Percentiles rank a stretch among this genome's conserved stretches.
Conservation (phyloP, 805 yeast species). For the Diddensiella caesifluorescens region DNA sequence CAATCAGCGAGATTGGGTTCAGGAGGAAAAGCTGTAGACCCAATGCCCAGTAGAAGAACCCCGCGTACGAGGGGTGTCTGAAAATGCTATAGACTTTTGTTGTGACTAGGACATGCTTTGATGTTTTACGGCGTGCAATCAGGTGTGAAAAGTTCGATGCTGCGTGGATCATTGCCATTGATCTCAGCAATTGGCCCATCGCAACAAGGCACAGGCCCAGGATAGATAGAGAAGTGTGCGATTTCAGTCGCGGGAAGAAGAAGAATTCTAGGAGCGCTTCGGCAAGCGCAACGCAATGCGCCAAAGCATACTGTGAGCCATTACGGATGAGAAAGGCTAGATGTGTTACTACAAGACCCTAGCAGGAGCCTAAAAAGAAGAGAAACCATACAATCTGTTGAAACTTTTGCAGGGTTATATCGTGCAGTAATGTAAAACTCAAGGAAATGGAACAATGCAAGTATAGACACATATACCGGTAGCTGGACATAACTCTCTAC, state of each 20-base stretch:
- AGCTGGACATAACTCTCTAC: slow-evolving; percentile 23
- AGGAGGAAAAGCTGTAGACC: slow-evolving; percentile 72
- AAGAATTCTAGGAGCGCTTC: slow-evolving; percentile 45
- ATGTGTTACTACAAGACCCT: background rate
- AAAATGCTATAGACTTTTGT: slow-evolving; percentile 59
- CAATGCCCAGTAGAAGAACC: slow-evolving; percentile 89
- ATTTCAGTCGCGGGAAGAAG: slow-evolving; percentile 38
- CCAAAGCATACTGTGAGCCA: slow-evolving; percentile 52
- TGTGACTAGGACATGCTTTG: slow-evolving; percentile 64
- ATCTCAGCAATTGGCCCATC: slow-evolving; percentile 63
- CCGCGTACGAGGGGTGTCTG: slow-evolving; percentile 89
- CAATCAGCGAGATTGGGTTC: slow-evolving; percentile 54
- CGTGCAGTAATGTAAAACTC: slow-evolving; percentile 79
- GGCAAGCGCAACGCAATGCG: slow-evolving; percentile 49
- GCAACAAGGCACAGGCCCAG: slow-evolving; percentile 47
- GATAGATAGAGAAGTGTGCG: slow-evolving; percentile 21
- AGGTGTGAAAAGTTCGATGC: slow-evolving; percentile 81
- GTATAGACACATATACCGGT: slow-evolving; percentile 46
- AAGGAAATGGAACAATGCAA: slow-evolving; percentile 67
- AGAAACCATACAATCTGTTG: slow-evolving; percentile 44
- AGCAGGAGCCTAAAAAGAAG: background rate
- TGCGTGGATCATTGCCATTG: slow-evolving; percentile 83
- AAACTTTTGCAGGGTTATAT: slow-evolving; percentile 61
- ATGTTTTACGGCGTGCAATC: slow-evolving; percentile 48
- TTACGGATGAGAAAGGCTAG: slow-evolving; percentile 57